Conservation (phyloP, 2,329 filamentous ascomycete genomes). For the Colletotrichum eremochloae region DNA sequence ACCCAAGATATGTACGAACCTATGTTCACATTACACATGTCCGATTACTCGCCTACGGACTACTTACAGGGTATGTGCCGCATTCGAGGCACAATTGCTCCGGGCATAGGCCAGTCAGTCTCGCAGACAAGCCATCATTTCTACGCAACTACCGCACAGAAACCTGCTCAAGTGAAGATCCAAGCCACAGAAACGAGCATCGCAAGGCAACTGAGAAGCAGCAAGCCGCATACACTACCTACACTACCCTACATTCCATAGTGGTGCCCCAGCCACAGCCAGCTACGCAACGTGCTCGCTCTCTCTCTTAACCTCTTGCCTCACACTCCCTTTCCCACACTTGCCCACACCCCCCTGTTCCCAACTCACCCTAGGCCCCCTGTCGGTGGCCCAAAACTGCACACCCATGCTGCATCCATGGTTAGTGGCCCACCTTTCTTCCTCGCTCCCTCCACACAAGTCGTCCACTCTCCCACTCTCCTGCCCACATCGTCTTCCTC, state of each 20-base stretch:
- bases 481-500: conserved; percentile 39
- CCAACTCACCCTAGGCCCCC: conserved; percentile 20
- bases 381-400: conserved; percentile 29
- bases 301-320: neutral
- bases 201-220: too few relatives aligned
- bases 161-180: neutral
- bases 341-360: conserved; percentile 29
- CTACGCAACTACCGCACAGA: neutral
- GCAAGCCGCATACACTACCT: too few relatives aligned
- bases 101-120: neutral
- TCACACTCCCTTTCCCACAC: conserved; percentile 14
- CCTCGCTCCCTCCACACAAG: conserved; percentile 35
- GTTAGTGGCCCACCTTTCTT: conserved; percentile 19
- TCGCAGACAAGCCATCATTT: neutral
- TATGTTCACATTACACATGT: too few relatives aligned
- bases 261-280: conserved; percentile 21
- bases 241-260: neutral
- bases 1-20: too few relatives aligned
- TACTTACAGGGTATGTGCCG: neutral
- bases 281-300: conserved; percentile 20
- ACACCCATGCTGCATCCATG: conserved; percentile 34
- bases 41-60: neutral
- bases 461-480: conserved; percentile 29
- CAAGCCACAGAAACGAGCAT: neutral
- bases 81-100: neutral